Conservation (phyloP, 2,329 filamentous ascomycete species). For the Xylariales sp. region DNA sequence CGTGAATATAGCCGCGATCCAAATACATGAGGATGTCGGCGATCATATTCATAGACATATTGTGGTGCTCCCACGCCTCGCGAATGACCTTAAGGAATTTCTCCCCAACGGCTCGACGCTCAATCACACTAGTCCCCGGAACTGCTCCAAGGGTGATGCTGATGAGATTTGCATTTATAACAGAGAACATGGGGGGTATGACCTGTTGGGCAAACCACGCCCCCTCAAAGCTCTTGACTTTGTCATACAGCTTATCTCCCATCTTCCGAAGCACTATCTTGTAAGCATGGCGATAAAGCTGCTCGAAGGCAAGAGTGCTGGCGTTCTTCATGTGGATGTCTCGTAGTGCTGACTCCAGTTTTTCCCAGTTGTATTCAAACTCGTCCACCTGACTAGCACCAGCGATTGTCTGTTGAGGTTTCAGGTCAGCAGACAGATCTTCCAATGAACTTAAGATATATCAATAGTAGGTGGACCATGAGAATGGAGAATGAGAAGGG, state of each 20-base stretch:
- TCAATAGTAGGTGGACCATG: too few species aligned
- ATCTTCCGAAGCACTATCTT: conserved; percentile 89
- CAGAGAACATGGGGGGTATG: conserved; percentile 61
- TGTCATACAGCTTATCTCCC: conserved; percentile 74
- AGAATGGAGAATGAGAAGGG: too few species aligned
- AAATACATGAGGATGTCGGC: conserved; percentile 98
- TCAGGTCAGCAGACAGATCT: too few species aligned
- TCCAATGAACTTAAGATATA: too few species aligned
- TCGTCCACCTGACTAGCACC: conserved; percentile 44
- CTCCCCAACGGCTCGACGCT: conserved; percentile 76
- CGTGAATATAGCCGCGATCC: conserved; percentile 77
- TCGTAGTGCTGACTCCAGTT: conserved; percentile 69
- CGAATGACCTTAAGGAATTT: conserved; percentile 74
- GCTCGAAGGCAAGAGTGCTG: conserved; percentile 86
- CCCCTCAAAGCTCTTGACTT: conserved; percentile 76
- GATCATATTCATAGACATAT: conserved; percentile 92
- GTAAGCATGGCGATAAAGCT: conserved; percentile 90
- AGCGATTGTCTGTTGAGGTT: background rate
- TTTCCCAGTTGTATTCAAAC: conserved; percentile 81
- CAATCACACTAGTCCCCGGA: conserved; percentile 62
- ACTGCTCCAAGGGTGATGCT: conserved; percentile 54
- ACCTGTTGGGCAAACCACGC: conserved; percentile 75
- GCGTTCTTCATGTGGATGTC: conserved; percentile 94
- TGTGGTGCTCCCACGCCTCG: conserved; percentile 82
- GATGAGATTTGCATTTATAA: conserved; percentile 67